Percentiles rank a stretch among this genome's conserved stretches.
These are phyloP conservation scores for Citrullus colocynthis DNA, from an alignment of 306 rosid genomes.

Conservation along the genomic window DNA sequence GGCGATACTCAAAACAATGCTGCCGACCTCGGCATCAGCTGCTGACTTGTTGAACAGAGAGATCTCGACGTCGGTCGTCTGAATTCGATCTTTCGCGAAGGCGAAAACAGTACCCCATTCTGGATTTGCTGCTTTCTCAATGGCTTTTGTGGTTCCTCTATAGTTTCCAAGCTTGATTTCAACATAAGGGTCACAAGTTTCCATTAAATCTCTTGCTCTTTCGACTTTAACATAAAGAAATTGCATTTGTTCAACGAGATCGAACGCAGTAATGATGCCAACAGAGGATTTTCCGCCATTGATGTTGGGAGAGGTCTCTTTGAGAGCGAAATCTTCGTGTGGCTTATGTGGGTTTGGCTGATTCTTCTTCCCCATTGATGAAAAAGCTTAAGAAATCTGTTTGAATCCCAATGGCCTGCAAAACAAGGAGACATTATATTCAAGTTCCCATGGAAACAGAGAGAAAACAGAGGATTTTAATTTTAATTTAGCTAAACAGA, in stretches of 20 bases:
- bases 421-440: background rate
- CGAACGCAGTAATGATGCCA: conserved; percentile 6
- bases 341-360: conserved; percentile 5
- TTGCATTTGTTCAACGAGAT: conserved; percentile 36
- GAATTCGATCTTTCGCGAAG: conserved; percentile 11
- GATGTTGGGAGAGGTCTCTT: conserved; percentile 17
- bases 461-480: background rate
- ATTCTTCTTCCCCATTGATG: conserved; percentile 14
- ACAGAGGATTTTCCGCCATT: conserved; percentile 7
- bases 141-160: conserved; percentile 18
- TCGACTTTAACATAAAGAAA: conserved; percentile 29
- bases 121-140: conserved; percentile 1
- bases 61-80: background rate
- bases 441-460: background rate
- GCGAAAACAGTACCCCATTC: conserved; percentile 23
- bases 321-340: conserved; percentile 26
- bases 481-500: background rate
- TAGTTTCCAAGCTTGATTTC: conserved; percentile 30
- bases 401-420: background rate
- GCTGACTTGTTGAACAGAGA: conserved; percentile 12
- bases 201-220: conserved; percentile 16
- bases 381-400: background rate
- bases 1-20: conserved; percentile 7
- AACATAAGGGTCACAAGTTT: conserved; percentile 12
- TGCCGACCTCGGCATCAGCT: conserved; percentile 5